A percentile compares a stretch with the other conserved stretches of the same genome.
These are phyloP conservation scores for Rubia peregrina DNA, from an alignment of 305 asterid genomes.

Conservation along the genomic window DNA sequence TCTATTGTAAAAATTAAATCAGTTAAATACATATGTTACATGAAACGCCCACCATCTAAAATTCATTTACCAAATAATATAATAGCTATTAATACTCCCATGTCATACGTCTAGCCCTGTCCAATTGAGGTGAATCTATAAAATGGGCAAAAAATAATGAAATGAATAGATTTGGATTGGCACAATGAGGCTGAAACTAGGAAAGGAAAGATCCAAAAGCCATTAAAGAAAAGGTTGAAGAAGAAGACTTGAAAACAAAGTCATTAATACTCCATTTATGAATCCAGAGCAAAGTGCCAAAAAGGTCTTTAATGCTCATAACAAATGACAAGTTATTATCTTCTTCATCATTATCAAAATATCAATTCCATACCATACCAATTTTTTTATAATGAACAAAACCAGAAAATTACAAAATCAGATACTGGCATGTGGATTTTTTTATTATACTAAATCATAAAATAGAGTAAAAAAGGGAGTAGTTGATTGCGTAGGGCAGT, in stretches of 20 bases:
- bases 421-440: neutral
- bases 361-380: neutral
- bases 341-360: neutral
- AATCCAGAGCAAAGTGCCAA: slow-evolving; percentile 3
- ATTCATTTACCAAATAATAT: too few relatives aligned
- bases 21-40: too few relatives aligned
- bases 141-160: neutral
- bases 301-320: slow-evolving; percentile 3
- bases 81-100: too few relatives aligned
- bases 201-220: slow-evolving; percentile 1
- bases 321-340: neutral
- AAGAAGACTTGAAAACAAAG: slow-evolving; percentile 2
- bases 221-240: neutral
- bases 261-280: neutral
- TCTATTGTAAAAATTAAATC: too few relatives aligned
- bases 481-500: slow-evolving; percentile 1
- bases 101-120: neutral
- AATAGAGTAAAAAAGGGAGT: neutral
- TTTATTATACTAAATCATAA: neutral
- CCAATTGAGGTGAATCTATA: neutral
- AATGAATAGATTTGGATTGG: neutral
- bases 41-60: too few relatives aligned
- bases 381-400: neutral
- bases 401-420: neutral
- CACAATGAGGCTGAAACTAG: neutral